Evolutionary conservation across 129 eudicot species (phyloP).

Genomic region (Apium graveolens): DNA sequence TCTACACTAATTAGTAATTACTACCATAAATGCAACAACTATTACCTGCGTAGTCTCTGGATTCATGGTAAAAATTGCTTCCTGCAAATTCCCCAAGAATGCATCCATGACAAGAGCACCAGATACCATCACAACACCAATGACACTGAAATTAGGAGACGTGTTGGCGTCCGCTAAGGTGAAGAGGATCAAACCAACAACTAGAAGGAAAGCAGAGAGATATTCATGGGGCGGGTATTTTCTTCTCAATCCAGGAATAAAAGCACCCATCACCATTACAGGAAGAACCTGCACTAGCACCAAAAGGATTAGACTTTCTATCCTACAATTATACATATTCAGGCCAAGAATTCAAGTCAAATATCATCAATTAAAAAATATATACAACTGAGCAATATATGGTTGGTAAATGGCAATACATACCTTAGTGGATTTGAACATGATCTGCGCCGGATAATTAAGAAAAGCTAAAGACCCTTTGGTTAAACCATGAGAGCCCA

Average conservation of each 20-base stretch:
- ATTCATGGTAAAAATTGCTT: conserved; percentile 89
- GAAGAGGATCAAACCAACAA: conserved; percentile 78
- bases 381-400: background rate
- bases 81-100: conserved; percentile 93
- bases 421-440: conserved; percentile 2
- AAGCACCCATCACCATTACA: conserved; percentile 98
- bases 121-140: conserved; percentile 80
- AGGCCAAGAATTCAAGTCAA: background rate
- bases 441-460: conserved; percentile 3
- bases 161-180: conserved; percentile 93
- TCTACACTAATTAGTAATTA: background rate
- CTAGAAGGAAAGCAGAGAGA: conserved; percentile 70
- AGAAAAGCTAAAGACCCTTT: conserved; percentile 4
- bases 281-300: conserved; percentile 60
- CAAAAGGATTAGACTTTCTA: background rate
- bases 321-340: background rate
- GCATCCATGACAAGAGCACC: conserved; percentile 97
- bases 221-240: conserved; percentile 85
- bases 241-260: conserved; percentile 93
- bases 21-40: background rate
- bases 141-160: conserved; percentile 79
- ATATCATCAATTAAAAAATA: background rate
- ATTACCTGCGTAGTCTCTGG: conserved; percentile 91
- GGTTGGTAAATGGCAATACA: conserved; percentile 17
- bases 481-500: conserved; percentile 4